Percentiles rank a stretch among this genome's conserved stretches.
These are phyloP conservation scores for Draba incana DNA, from an alignment of 345 rosid genomes.

Conservation along the genomic window DNA sequence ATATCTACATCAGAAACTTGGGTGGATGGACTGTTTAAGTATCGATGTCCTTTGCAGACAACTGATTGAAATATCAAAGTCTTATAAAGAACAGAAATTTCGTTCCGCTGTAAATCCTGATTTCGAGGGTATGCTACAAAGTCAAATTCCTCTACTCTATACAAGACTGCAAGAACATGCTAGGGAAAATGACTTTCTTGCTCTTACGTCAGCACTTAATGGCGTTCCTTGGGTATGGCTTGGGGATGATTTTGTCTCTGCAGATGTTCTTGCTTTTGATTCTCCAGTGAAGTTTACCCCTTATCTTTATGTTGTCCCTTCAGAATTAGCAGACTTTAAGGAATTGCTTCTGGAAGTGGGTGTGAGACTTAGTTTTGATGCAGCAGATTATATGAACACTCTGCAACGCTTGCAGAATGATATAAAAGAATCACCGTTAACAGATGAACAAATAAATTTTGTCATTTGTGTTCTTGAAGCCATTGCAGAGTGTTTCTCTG, in stretches of 20 bases:
- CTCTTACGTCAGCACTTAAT: slow-evolving; percentile 62
- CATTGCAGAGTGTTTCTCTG: slow-evolving; percentile 67
- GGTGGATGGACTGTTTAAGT: slow-evolving; percentile 71
- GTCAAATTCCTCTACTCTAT: slow-evolving; percentile 69
- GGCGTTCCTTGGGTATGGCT: slow-evolving; percentile 93
- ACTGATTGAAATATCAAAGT: slow-evolving; percentile 71
- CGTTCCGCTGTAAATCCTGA: slow-evolving; percentile 51
- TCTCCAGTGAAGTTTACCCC: slow-evolving; percentile 95
- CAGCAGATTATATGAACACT: slow-evolving; percentile 76
- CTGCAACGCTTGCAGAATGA: slow-evolving; percentile 70
- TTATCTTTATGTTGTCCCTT: slow-evolving; percentile 93
- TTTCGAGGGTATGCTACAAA: slow-evolving; percentile 61
- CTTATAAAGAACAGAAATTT: slow-evolving; percentile 58
- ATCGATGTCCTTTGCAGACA: slow-evolving; percentile 62
- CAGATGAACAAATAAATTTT: slow-evolving; percentile 74
- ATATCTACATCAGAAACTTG: slow-evolving; percentile 74
- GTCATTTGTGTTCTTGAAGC: slow-evolving; percentile 87
- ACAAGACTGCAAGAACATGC: slow-evolving; percentile 62
- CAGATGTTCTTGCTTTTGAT: slow-evolving; percentile 90
- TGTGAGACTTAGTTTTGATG: slow-evolving; percentile 77
- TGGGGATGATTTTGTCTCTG: slow-evolving; percentile 84
- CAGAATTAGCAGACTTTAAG: slow-evolving; percentile 81
- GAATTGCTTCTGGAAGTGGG: slow-evolving; percentile 81
- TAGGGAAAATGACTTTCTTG: slow-evolving; percentile 61
- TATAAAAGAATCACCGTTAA: slow-evolving; percentile 60